phyloP scores from a whole-genome alignment of 306 rosid genomes.

The Prunus mume region DNA sequence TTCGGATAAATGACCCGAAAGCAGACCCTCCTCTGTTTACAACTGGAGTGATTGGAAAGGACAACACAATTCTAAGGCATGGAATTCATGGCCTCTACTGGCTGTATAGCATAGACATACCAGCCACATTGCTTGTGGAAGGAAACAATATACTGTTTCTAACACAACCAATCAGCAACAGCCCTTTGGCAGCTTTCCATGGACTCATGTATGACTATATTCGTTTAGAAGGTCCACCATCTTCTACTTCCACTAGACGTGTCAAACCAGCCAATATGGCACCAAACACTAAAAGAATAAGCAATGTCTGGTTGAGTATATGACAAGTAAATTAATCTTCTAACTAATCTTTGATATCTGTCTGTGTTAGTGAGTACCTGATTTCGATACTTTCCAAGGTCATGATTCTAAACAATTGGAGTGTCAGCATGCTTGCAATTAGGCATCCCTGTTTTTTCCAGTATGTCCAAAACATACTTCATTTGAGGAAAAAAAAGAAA shows the following conservation, averaged over 20 bases:
- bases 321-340: too few relatives aligned
- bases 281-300: too few relatives aligned
- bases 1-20: conserved; percentile 50
- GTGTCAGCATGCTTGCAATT: too few relatives aligned
- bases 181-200: conserved; percentile 33
- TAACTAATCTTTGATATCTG: too few relatives aligned
- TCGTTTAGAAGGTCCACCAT: conserved; percentile 57
- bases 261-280: too few relatives aligned
- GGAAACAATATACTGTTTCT: conserved; percentile 62
- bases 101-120: conserved; percentile 45
- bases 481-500: too few relatives aligned
- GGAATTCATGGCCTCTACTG: conserved; percentile 83
- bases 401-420: too few relatives aligned
- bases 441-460: too few relatives aligned
- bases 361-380: too few relatives aligned
- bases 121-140: conserved; percentile 31
- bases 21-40: conserved; percentile 44
- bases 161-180: conserved; percentile 30
- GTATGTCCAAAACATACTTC: too few relatives aligned
- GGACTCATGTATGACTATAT: conserved; percentile 76
- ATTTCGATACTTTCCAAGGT: too few relatives aligned
- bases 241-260: background rate
- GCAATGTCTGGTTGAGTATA: too few relatives aligned
- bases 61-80: conserved; percentile 73
- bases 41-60: conserved; percentile 55